A percentile compares a stretch with the other conserved stretches of the same genome.
Evolutionary conservation across 768 basidiomycete species (phyloP).

Genomic region (Crucibulum laeve): DNA sequence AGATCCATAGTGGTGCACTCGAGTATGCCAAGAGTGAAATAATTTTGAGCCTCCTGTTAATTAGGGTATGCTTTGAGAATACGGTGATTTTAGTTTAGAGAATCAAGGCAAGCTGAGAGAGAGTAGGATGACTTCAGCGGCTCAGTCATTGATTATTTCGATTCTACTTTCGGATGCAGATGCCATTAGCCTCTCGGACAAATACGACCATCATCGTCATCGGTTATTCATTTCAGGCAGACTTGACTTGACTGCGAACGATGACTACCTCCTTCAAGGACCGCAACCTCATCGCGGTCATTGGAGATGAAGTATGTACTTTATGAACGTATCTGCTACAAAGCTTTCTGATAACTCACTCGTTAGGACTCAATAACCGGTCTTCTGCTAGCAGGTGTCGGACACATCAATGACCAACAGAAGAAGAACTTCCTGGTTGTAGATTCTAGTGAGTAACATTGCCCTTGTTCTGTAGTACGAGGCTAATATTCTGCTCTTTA

Average conservation of each 20-base stretch:
- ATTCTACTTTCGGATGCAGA: not conserved
- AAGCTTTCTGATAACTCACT: constrained; percentile 9
- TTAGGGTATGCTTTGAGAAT: no score
- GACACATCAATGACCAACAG: constrained; percentile 84
- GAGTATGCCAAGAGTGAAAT: no score
- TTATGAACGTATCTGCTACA: not conserved
- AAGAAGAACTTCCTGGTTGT: constrained; percentile 98
- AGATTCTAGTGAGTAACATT: constrained; percentile 67
- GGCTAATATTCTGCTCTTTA: not conserved
- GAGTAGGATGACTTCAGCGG: not conserved
- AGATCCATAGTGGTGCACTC: constrained; percentile 43
- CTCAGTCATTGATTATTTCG: not conserved
- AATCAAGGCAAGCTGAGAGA: constrained; percentile 1
- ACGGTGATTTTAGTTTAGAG: no score
- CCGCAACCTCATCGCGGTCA: constrained; percentile 87
- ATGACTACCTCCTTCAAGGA: constrained; percentile 70
- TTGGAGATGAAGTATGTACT: constrained; percentile 85
- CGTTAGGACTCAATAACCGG: constrained; percentile 94
- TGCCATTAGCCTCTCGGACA: constrained; percentile 1
- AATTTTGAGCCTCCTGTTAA: no score
- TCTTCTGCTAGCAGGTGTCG: constrained; percentile 89
- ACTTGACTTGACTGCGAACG: constrained; percentile 2
- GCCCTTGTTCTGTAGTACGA: not conserved
- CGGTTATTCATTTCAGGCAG: not conserved
- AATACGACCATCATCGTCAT: constrained; percentile 7